phyloP scores from a whole-genome alignment of 495 filamentous ascomycete genomes.

The Lophium mytilinum region DNA sequence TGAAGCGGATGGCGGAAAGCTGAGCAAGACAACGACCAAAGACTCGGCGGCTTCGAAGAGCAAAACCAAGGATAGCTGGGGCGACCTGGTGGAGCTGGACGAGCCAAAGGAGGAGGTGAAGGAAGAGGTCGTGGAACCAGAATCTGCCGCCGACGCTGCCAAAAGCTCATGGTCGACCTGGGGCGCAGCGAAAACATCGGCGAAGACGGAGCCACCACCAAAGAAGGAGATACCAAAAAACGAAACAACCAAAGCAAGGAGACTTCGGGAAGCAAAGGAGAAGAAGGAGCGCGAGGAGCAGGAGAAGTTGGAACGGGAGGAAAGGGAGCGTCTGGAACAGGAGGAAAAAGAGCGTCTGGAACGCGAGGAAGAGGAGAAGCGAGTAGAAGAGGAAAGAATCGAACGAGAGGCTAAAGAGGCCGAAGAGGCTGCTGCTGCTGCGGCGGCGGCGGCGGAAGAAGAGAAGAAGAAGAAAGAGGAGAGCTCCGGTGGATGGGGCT shows the following conservation, averaged over 20 bases:
- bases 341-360: slow-evolving; percentile 12
- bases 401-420: slow-evolving; percentile 13
- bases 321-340: slow-evolving; percentile 6
- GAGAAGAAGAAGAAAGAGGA: slow-evolving; percentile 5
- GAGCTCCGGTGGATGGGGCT: not conserved
- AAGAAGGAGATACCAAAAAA: slow-evolving; percentile 10
- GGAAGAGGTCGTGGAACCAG: slow-evolving; percentile 5
- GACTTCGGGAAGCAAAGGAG: slow-evolving; percentile 5
- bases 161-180: slow-evolving; percentile 6
- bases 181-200: not conserved
- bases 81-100: slow-evolving; percentile 14
- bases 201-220: not conserved
- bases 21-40: slow-evolving; percentile 19
- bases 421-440: slow-evolving; percentile 16
- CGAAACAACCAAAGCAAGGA: slow-evolving; percentile 1
- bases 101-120: slow-evolving; percentile 3
- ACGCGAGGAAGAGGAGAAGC: slow-evolving; percentile 7
- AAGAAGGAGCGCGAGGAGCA: slow-evolving; percentile 9
- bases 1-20: slow-evolving; percentile 16
- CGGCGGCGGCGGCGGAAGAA: slow-evolving; percentile 11
- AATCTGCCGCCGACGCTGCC: slow-evolving; percentile 1
- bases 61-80: slow-evolving; percentile 12
- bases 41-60: slow-evolving; percentile 20
- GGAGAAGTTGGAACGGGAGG: slow-evolving; percentile 4
- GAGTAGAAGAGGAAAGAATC: slow-evolving; percentile 1